Conservation (phyloP, 2,329 filamentous ascomycete genomes). For the Pezicula radicicola region DNA sequence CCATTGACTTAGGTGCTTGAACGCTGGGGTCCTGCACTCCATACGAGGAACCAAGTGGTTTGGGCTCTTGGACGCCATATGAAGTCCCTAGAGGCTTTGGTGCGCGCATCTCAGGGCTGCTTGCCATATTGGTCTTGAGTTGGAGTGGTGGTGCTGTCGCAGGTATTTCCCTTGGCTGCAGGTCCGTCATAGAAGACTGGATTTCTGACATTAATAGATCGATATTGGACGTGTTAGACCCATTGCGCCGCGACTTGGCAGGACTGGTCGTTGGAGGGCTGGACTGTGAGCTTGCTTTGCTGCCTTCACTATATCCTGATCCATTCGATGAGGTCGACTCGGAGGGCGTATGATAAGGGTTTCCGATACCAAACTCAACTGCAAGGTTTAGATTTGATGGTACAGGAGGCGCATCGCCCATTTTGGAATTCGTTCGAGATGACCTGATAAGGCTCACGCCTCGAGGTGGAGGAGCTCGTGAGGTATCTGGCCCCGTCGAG, state of each 20-base stretch:
- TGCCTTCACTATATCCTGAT: conserved; percentile 57
- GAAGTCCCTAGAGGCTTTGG: neutral
- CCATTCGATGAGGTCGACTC: conserved; percentile 64
- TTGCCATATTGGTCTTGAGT: conserved; percentile 11
- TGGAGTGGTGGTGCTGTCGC: conserved; percentile 23
- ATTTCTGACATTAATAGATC: conserved; percentile 54
- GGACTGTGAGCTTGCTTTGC: conserved; percentile 60
- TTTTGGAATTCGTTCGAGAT: conserved; percentile 14
- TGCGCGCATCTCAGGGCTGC: neutral
- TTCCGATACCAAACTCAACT: conserved; percentile 57
- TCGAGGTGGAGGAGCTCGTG: conserved; percentile 25
- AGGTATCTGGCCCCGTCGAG: conserved; percentile 25
- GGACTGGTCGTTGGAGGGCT: conserved; percentile 46
- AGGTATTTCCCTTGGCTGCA: conserved; percentile 30
- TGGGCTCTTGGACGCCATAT: neutral
- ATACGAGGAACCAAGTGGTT: neutral
- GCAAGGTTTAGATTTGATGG: conserved; percentile 47
- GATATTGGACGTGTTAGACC: conserved; percentile 36
- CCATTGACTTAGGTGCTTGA: neutral
- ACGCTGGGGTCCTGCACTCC: neutral
- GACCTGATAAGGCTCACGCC: conserved; percentile 22
- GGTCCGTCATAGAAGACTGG: conserved; percentile 45
- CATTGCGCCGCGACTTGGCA: conserved; percentile 31
- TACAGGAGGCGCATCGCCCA: conserved; percentile 20
- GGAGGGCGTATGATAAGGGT: conserved; percentile 62